Base-by-base conservation (phyloP, 2,329 filamentous ascomycete genomes). In the Fusarium tricinctum region DNA sequence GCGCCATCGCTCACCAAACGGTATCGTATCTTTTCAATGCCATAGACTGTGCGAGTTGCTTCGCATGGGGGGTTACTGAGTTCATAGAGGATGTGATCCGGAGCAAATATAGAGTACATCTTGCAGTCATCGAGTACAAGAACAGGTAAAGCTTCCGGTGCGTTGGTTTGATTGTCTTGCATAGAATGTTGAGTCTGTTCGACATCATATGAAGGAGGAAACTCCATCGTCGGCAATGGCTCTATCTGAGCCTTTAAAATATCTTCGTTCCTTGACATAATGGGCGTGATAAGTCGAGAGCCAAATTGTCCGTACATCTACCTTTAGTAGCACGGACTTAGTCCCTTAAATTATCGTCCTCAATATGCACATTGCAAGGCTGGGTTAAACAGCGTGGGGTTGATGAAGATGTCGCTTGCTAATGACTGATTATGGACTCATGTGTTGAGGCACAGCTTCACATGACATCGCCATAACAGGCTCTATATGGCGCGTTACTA, bases 11-110 rank as follows among this genome's bases (percentile, higher is more conserved):
- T 56, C 1, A 56, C 50, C 8, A 74, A 54, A 4, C 68, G 63
- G 40, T 75, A 77, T 10, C 72, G 67, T 5, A 75, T 50, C 33
- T 76, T 77, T 32, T 75, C 67, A 6, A 78, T 48, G 17, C 63
- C 68, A 48, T 76, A 74, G 7, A 66, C 30, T 1, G 46, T 33
- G 5, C 55, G 51, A 12, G 30, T 58, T 5, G 70, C 73, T 1
- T 76, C 65, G 17, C 35, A 60, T 1, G 74, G 70, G 4, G 66
- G 39, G 19, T 71, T 72, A 49, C 73, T 77, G 26, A 76, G 35
- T 17, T 72, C 63, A 32, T 76, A 77, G 7, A 77, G 67, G 2
- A 51, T 56, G 3, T 51, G 70, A 13, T 57, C 58, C 6, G 66
- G 73, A 0, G 65, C 63, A 5, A 68, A 54, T 6, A 55, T 20